phyloP scores from a whole-genome alignment of 2,329 filamentous ascomycete genomes.

The Immersiporthe knoxdaviesiana region DNA sequence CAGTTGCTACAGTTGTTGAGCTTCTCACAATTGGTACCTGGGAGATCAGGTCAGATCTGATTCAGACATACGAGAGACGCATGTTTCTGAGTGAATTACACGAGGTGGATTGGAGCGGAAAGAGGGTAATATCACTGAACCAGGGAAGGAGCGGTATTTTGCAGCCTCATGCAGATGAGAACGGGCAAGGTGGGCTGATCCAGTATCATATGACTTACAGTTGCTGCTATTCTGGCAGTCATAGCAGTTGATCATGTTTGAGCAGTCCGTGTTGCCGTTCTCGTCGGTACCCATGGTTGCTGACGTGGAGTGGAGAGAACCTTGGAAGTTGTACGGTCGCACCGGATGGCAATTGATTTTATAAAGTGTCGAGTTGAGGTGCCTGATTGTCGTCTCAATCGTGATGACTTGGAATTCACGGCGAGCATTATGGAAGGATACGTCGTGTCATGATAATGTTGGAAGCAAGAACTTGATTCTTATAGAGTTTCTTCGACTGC shows the following conservation, averaged over 20 bases:
- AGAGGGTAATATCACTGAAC: too few species aligned
- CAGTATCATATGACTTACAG: conserved; percentile 9
- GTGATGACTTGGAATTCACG: not conserved
- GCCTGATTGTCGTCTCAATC: not conserved
- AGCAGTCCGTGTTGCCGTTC: conserved; percentile 25
- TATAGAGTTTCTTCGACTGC: not conserved
- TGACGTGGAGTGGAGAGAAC: not conserved
- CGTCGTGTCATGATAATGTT: too few species aligned
- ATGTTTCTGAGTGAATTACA: not conserved
- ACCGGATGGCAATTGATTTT: not conserved
- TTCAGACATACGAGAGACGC: not conserved
- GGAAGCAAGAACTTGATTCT: not conserved
- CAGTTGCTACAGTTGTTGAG: conserved; percentile 8
- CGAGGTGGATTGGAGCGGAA: too few species aligned
- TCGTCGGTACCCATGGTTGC: conserved; percentile 11
- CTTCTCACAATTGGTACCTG: not conserved
- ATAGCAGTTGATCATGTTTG: conserved; percentile 26
- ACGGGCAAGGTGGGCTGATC: not conserved
- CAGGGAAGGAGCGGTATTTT: too few species aligned
- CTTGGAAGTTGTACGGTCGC: not conserved
- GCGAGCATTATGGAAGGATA: not conserved
- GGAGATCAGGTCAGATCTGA: not conserved
- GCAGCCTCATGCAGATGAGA: not conserved
- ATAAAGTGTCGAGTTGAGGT: not conserved
- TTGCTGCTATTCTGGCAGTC: conserved; percentile 27